Base-by-base conservation (phyloP, 2,329 filamentous ascomycete species). In the Cladophialophora chaetospira region DNA sequence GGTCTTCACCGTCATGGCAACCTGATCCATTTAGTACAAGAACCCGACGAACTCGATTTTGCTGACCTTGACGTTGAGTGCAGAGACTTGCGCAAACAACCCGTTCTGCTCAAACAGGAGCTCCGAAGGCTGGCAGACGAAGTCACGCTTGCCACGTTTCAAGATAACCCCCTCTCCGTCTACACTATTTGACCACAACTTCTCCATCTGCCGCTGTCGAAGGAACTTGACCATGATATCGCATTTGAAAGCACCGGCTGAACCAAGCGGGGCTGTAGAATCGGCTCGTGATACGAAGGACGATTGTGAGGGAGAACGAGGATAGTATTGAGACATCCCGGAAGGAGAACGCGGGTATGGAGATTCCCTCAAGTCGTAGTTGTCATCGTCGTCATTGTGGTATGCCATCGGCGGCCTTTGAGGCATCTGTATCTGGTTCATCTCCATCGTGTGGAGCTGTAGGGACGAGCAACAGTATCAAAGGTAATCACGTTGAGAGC, bases 1-100 rank as follows among this genome's bases (percentile, higher is more conserved):
- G 3, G 84, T 88, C 66, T 82, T 85, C 63, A 88, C 77, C 3
- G 86, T 88, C 80, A 88, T 86, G 48, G 85, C 84, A 63, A 83
- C 81, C 67, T 75, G 72, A 50, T 83, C 79, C 58, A 83, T 13
- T 17, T 68, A 66, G 50, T 73, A 64, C 9, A 80, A 68, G 26
- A 77, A 73, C 29, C 81, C 73, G n/a, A 15, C 17, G 15, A 28
- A 15, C n/a, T n/a, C 10, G 25, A n/a, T 9, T 29, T 9, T 21
- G 10, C 35, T 28, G 43, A 50, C 50, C 46, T 57, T 61, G 31
- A 52, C 46, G 35, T 66, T 76, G 80, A 54, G 43, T 25, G 50
- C 40, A 15, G 17, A 49, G 19, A 48, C 51, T 42, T 50, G 31
- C 10, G 44, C 35, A 11, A 53, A 58, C 55, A 85, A 77, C 0